A percentile compares a stretch with the other conserved stretches of the same genome.
Evolutionary conservation across 352 stramenopile species (phyloP).

Genomic region (Globisporangium nagaii): DNA sequence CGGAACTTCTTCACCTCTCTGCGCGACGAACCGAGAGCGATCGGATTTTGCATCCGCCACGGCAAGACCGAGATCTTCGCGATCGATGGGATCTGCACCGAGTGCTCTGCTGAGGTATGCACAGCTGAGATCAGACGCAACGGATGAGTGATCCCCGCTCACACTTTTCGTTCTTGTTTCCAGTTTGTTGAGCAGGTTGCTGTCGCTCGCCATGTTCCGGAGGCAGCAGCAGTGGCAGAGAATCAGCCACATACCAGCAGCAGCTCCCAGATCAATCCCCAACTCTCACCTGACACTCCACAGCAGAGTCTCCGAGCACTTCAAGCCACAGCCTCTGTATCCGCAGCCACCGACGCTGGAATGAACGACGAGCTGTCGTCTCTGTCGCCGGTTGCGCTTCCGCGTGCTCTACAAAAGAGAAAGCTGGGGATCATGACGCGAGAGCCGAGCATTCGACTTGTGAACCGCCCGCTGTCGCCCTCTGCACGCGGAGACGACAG

Average conservation of each 20-base stretch:
- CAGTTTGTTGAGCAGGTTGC: background rate
- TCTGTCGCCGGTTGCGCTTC: background rate
- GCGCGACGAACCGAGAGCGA: conserved; percentile 32
- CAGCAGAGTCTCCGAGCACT: too few species aligned
- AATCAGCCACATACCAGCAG: too few species aligned
- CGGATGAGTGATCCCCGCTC: too few species aligned
- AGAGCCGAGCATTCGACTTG: background rate
- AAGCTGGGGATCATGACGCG: conserved; percentile 2
- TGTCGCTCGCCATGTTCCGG: too few species aligned
- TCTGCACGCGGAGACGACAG: background rate
- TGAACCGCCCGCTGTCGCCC: background rate
- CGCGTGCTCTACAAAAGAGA: background rate
- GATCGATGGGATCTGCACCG: conserved; percentile 41
- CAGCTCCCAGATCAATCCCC: too few species aligned
- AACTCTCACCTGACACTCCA: too few species aligned
- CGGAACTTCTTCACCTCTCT: conserved; percentile 20
- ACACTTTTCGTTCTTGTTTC: too few species aligned
- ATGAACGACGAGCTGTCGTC: background rate
- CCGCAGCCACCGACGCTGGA: background rate
- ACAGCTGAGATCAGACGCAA: background rate
- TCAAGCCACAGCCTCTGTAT: background rate
- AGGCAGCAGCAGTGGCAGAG: too few species aligned
- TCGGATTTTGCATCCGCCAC: conserved; percentile 56
- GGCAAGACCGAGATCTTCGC: conserved; percentile 29
- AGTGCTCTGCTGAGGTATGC: conserved; percentile 43